Evolutionary conservation across 768 basidiomycete species (phyloP), one percentile per base, ranked within the genome.

Genomic region (Chalciporus piperatus): DNA sequence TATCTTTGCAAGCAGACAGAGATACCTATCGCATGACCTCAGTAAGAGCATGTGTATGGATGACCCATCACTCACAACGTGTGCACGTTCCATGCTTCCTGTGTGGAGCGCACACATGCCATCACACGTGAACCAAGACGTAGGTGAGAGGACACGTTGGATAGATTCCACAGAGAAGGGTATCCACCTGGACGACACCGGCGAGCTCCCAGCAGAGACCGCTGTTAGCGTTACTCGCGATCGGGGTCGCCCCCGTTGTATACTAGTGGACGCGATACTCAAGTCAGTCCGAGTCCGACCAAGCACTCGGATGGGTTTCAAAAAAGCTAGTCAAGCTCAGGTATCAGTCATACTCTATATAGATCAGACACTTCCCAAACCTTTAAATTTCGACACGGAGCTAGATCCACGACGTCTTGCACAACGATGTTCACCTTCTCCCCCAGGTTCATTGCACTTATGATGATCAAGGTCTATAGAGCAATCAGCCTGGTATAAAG

Each of bases 1-100:
- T 56, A n/a, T 67, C 66, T 39, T 52, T 60, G 32, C 66, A 69
- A 28, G 66, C 66, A 20, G 67, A 64, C 19, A 67, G 30, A 13
- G 65, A 67, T 43, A 67, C 55, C 66, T 69, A 9, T 23, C 8
- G 10, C 13, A 11, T 4, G 30, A 13, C 10, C 1, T 25, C 2
- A 6, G 17, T 56, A 39, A 64, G 54, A 25, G 7, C 10, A 30
- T 27, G 22, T 20, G 14, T 9, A n/a, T 19, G 28, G 2, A 23
- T 27, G 23, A 4, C n/a, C 27, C 8, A 14, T 35, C 4, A 65
- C 65, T 43, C 48, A 65, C 67, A 6, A 69, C 60, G 30, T 60
- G 52, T n/a, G 67, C 60, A 40, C 14, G 30, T 11, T 52, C 6
- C 6, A 13, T 27, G 11, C 30, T 17, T n/a, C 48, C 52, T 35